Base-by-base conservation (phyloP, 257 asterid species). In the Nicotiana paniculata region DNA sequence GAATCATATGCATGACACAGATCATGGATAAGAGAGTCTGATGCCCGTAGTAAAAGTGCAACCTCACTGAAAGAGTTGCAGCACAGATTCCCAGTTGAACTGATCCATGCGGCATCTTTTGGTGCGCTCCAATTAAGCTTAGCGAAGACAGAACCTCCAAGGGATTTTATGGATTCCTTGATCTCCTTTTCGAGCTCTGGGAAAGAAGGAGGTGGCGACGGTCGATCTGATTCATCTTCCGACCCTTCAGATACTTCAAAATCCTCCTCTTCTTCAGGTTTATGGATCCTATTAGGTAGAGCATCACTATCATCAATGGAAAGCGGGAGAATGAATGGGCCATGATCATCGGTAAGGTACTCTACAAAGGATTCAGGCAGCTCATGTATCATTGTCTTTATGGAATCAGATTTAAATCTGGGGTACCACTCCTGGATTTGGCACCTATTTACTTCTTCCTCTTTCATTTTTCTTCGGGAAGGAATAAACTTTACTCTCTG, bases 381-480 rank as follows among this genome's bases (percentile, higher is more conserved):
- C 79, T 91, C 89, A 43, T 87, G 93, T 9, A 93, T 86, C 33
- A 68, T 28, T 74, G 98, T 91, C 87, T 88, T 92, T 15, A 96
- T 83, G 70, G 99, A 93, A 80, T 86, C 48, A 46, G 89, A 86
- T 83, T 88, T 92, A 88, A 94, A 96, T 77, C 85, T 91, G 0
- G 97, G 99, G 85, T 91, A 94, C 98, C 98, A 94, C 85, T 91
- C 97, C 82, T 93, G 99, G 86, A 95, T 92, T 88, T 96, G 98
- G 87, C 98, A 96, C 84, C 91, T 87, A 77, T 91, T 90, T 37
- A 94, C 86, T 77, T 96, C 98, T 84, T 91, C 95, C 89, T 82
- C 88, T 82, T 86, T 92, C 98, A 93, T 95, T 75, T 61, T 58
- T 51, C 53, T 54, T 17, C 2, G 11, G 30, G 24, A 59, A 51